Base-by-base conservation (phyloP, 208 protist species). In the Wallacemonas rigidus region DNA sequence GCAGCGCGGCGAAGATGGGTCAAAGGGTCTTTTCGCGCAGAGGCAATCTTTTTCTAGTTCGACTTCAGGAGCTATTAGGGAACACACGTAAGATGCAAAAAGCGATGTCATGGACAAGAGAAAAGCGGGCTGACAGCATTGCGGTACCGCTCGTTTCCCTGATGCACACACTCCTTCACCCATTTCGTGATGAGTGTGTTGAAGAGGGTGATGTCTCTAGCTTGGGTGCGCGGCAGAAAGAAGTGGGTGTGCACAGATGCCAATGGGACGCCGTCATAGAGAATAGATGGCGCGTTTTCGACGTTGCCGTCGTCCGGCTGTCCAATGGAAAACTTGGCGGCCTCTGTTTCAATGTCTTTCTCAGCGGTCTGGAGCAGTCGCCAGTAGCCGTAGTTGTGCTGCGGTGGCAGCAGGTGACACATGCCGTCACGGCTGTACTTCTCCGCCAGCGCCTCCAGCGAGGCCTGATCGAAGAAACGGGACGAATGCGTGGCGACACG, bases 371-470 rank as follows among this genome's bases (percentile, higher is more conserved):
- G 88, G 48, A 91, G 75, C 39, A 96, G 69, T n/a, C 91, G 86
- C 91, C 91, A 96, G 67, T 86, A 96, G 0, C 88, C 88, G 72
- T 92, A 96, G 76, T 96, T 96, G 77, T 90, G 84, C 61, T 94
- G 85, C 41, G 79, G 78, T 17, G 86, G 84, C 9, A 92, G 69
- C 39, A 81, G 71, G 62, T 84, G 73, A 54, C 90, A 67, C 50
- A 57, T 67, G 50, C 17, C 74, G 35, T 58, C 43, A 26, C 26
- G 26, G 26, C 26, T 26, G 65, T 85, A 88, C 54, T 62, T 17
- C 6, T 69, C 80, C 1, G 87, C 83, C 9, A 93, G 80, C 45
- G 64, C 72, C 69, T 96, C 88, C 14, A 96, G 75, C 0, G 87
- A 87, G 0, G 87, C 84, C 44, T 96, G 88, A 61, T 94, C 88